These are phyloP conservation scores for Aspergillus sp. DNA, from an alignment of 2,329 filamentous ascomycete genomes.

Conservation along the genomic window DNA sequence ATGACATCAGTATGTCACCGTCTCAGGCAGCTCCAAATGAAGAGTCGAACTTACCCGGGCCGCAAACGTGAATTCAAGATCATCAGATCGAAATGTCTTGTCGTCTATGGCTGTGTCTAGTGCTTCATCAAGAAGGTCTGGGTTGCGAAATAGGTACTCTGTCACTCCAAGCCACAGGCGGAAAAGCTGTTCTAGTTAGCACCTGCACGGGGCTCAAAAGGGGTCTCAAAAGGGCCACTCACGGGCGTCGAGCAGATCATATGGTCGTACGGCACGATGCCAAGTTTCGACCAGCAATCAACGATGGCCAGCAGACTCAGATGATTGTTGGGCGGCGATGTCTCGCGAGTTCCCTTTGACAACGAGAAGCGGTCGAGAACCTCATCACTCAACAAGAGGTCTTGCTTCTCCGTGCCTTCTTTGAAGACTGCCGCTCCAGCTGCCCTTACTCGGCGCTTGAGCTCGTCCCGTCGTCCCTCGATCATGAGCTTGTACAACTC, in stretches of 20 bases:
- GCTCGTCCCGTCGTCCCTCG: slow-evolving; percentile 75
- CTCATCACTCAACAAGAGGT: slow-evolving; percentile 75
- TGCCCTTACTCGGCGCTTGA: slow-evolving; percentile 74
- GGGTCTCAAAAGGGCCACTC: slow-evolving; percentile 35
- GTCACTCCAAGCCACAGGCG: slow-evolving; percentile 96
- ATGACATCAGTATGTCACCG: slow-evolving; percentile 11
- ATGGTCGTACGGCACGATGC: slow-evolving; percentile 96
- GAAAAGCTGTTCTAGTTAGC: slow-evolving; percentile 65
- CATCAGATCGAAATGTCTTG: slow-evolving; percentile 89
- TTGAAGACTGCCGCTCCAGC: slow-evolving; percentile 76
- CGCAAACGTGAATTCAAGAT: slow-evolving; percentile 97
- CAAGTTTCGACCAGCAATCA: slow-evolving; percentile 94
- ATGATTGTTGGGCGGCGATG: slow-evolving; percentile 83
- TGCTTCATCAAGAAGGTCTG: slow-evolving; percentile 78
- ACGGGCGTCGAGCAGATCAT: slow-evolving; percentile 98
- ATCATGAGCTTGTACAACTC: slow-evolving; percentile 98
- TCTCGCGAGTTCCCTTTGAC: slow-evolving; percentile 68
- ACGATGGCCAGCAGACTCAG: slow-evolving; percentile 94
- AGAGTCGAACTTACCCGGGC: slow-evolving; percentile 62
- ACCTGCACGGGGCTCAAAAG: not conserved
- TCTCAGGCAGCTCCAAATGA: not conserved
- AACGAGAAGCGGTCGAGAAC: slow-evolving; percentile 89
- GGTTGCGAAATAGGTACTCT: slow-evolving; percentile 89
- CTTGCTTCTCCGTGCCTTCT: slow-evolving; percentile 56
- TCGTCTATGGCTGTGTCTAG: slow-evolving; percentile 87